Percentiles rank a stretch among this genome's conserved stretches.
Conservation (phyloP, 2,329 filamentous ascomycete genomes). For the Clonostachys rosea region DNA sequence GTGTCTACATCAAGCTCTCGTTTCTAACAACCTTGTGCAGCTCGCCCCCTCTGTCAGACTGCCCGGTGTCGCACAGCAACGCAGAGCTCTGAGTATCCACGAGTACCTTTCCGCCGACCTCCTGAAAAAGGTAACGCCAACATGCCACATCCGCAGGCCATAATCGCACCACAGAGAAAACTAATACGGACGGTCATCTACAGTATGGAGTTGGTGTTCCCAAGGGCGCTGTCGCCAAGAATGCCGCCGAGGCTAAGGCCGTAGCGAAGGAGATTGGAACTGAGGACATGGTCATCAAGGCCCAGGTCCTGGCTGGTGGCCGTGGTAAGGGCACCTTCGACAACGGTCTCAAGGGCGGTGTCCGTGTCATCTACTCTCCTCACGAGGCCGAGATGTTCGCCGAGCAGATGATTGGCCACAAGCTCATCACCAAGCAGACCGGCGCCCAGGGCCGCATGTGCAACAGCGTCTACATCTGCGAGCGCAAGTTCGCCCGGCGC, state of each 20-base stretch:
- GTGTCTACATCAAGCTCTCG: conserved; percentile 6
- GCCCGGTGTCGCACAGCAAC: conserved; percentile 70
- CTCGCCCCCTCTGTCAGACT: conserved; percentile 46
- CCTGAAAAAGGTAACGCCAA: conserved; percentile 59
- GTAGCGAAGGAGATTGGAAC: conserved; percentile 87
- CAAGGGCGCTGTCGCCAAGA: conserved; percentile 81
- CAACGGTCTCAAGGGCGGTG: conserved; percentile 98
- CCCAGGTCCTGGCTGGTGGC: conserved; percentile 94
- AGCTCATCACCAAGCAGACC: conserved; percentile 99
- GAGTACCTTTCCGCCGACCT: conserved; percentile 96
- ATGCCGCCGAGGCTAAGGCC: conserved; percentile 80
- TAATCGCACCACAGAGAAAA: background rate
- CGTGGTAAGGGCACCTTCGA: conserved; percentile 97
- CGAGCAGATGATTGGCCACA: conserved; percentile 99
- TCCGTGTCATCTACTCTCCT: conserved; percentile 97
- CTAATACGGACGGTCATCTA: background rate
- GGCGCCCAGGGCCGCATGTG: conserved; percentile 89
- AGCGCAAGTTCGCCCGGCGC: conserved; percentile 98
- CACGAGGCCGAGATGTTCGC: conserved; percentile 96
- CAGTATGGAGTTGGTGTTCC: conserved; percentile 95
- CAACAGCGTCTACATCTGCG: conserved; percentile 97
- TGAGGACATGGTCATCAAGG: conserved; percentile 99
- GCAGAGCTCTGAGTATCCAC: conserved; percentile 90
- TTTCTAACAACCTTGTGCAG: conserved; percentile 8
- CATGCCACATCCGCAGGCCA: conserved; percentile 4